Percentiles rank a stretch among this genome's conserved stretches.
Evolutionary conservation across 371 early-diverging fungal genomes (phyloP).

Genomic region (Lichtheimia ramosa): DNA sequence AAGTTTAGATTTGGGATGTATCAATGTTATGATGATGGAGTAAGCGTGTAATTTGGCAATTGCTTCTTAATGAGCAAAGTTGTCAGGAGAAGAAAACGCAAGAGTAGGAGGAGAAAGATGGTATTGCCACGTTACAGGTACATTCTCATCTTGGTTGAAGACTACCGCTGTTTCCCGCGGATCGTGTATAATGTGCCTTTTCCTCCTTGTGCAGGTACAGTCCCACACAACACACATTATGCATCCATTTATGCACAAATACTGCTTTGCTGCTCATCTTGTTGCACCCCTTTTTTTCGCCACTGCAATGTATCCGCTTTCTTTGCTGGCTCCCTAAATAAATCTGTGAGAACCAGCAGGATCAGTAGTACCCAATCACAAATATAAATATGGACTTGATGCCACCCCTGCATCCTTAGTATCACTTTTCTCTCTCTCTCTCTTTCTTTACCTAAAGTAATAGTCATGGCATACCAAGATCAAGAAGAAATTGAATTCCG

Average conservation of each 20-base stretch:
- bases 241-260: constrained; percentile 8
- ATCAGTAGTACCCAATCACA: neutral
- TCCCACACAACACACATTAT: neutral
- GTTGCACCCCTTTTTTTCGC: neutral
- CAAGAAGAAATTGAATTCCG: constrained; percentile 22
- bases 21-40: too few relatives aligned
- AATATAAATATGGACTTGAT: neutral
- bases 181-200: too few relatives aligned
- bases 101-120: too few relatives aligned
- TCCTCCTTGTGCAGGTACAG: too few relatives aligned
- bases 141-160: too few relatives aligned
- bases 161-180: too few relatives aligned
- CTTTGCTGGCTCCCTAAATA: neutral
- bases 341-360: neutral
- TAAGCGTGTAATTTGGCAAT: too few relatives aligned
- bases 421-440: constrained; percentile 4
- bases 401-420: neutral
- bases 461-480: constrained; percentile 13
- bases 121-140: too few relatives aligned
- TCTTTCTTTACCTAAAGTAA: neutral
- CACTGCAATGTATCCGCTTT: neutral
- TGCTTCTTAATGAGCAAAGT: too few relatives aligned
- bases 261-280: constrained; percentile 6
- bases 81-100: too few relatives aligned
- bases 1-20: too few relatives aligned